Base-by-base conservation (phyloP, 2,329 filamentous ascomycete species). In the Fusarium floridanum region DNA sequence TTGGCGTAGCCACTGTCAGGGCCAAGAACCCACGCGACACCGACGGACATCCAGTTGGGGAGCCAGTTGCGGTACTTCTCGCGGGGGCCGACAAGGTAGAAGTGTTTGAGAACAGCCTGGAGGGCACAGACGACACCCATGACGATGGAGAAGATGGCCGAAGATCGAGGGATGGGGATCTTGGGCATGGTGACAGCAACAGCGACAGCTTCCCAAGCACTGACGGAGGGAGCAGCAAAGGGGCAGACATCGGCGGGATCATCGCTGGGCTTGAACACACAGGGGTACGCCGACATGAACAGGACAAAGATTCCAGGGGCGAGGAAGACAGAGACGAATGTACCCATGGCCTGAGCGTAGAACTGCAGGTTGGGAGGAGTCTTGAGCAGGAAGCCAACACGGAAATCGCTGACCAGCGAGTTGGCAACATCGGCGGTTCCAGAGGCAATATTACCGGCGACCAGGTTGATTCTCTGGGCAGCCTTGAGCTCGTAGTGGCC, bases 271-370 rank as follows among this genome's bases (percentile, higher is more conserved):
- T 88, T 83, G 78, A 90, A 87, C 74, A 93, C 91, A 79, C 92
- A 93, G 1, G 91, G 91, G 80, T 94, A 93, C 1, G 92, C 92
- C 6, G 88, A 86, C 71, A 90, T 87, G 84, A 93, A 93, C 53
- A 93, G 87, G 37, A 92, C 88, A 78, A 93, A 93, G 75, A 93
- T 87, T 11, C 89, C 91, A 1, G 91, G 91, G 0, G 91, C 90
- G 14, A 93, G 83, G 83, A 92, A 92, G 74, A 92, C 86, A n/a
- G 91, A 88, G 57, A 92, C 87, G 36, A 92, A 80, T 10, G 89
- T 89, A 32, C 91, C 91, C 16, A 92, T 81, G 48, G 86, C 87
- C 81, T 93, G 92, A 0, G 91, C 91, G 74, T 91, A 85, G 86
- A 91, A 93, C 81, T 93, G 91, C 79, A 91, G 87, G 69, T 88